Conservation (phyloP, 768 basidiomycete species). For the Brasilioporus rufonigricans region DNA sequence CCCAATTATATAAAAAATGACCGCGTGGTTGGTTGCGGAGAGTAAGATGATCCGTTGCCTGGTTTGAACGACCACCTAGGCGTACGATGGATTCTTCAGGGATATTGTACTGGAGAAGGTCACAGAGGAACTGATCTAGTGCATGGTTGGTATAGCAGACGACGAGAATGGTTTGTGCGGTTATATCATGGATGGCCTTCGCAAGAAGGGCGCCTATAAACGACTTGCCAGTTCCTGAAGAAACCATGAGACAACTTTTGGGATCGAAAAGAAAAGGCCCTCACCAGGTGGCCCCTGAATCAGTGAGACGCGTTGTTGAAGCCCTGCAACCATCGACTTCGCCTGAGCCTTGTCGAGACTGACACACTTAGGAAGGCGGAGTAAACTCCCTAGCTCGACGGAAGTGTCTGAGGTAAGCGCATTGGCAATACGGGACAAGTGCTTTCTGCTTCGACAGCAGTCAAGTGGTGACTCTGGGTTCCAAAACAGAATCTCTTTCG, state of each 20-base stretch:
- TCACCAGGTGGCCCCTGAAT: slow-evolving; percentile 73
- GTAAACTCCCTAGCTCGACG: slow-evolving; percentile 37
- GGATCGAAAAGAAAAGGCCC: neutral
- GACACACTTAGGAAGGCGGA: slow-evolving; percentile 38
- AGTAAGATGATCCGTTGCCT: slow-evolving; percentile 42
- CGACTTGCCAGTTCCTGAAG: slow-evolving; percentile 66
- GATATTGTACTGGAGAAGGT: slow-evolving; percentile 57
- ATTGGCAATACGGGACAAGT: slow-evolving; percentile 21
- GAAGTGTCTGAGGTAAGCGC: slow-evolving; percentile 30
- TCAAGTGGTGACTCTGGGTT: slow-evolving; percentile 17
- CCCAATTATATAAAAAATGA: neutral
- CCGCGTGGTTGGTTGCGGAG: slow-evolving; percentile 28
- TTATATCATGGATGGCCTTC: slow-evolving; percentile 51
- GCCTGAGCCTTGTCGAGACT: slow-evolving; percentile 51
- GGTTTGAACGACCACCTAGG: slow-evolving; percentile 52
- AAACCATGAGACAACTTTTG: neutral
- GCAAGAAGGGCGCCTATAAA: slow-evolving; percentile 66
- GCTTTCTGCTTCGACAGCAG: neutral
- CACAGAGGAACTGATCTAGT: slow-evolving; percentile 63
- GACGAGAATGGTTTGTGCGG: slow-evolving; percentile 51
- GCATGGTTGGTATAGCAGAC: slow-evolving; percentile 76
- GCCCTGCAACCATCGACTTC: slow-evolving; percentile 44
- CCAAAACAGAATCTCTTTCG: slow-evolving; percentile 55
- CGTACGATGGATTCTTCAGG: slow-evolving; percentile 50
- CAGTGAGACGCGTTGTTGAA: slow-evolving; percentile 53